Base-by-base conservation (phyloP, 805 yeast genomes). In the Phaffomyces thermotolerans region DNA sequence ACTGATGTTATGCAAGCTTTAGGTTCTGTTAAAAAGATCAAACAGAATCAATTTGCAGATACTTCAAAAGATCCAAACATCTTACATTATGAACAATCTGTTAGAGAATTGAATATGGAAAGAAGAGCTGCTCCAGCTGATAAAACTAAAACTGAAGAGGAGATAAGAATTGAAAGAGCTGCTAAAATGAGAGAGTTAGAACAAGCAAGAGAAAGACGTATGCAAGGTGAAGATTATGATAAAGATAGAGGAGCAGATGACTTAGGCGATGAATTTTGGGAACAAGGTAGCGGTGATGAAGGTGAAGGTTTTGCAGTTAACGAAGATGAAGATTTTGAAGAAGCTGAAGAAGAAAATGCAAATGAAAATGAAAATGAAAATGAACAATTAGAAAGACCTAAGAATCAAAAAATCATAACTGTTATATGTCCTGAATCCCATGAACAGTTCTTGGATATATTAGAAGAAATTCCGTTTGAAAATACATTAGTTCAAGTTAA, bases 71-170 rank as follows among this genome's bases (percentile, higher is more conserved):
- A 71, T 29, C 67, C 65, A 47, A 52, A 63, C 2, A 67, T 64
- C 40, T 60, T 68, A 10, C 78, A 73, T 23, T 85, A 85, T 60
- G 89, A 83, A 54, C 69, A 68, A 55, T 76, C 78, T 52, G 84
- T 84, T 17, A 73, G 78, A 49, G 83, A 79, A 56, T 71, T 84
- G 47, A 75, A 78, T 3, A 67, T 81, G 55, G 93, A 85, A 48
- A 78, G 79, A 62, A 73, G 90, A 58, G 82, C 93, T 10, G 89
- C 74, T 2, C 93, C 93, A 29, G 79, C 90, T 20, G 91, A 84
- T 43, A 73, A 90, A 64, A 83, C 91, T 2, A 83, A 84, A 59
- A 84, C 93, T 2, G 80, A 74, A 3, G 89, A 84, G 60, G 93
- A 85, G 60, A 42, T 83, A 12, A 67, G 66, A 38, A 66, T 69